Evolutionary conservation across 2,329 filamentous ascomycete species (phyloP).

Genomic region (Calonectria pseudoreteaudii): DNA sequence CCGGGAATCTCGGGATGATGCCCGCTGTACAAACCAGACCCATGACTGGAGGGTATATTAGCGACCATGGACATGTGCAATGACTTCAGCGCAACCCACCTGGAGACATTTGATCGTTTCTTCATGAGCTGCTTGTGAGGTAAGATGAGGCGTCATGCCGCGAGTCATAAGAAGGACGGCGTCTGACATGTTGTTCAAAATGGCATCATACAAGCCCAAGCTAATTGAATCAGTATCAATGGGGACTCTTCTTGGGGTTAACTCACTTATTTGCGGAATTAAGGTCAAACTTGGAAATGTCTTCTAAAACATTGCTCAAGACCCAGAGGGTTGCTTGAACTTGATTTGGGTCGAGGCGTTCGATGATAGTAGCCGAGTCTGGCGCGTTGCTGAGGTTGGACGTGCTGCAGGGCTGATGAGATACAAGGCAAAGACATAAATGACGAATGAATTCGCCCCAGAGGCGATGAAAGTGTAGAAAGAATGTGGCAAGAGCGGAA

Average conservation of each 20-base stretch:
- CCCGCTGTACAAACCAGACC: conserved; percentile 78
- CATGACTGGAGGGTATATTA: conserved; percentile 66
- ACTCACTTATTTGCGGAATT: conserved; percentile 68
- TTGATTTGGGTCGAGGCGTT: conserved; percentile 58
- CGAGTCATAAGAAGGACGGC: conserved; percentile 54
- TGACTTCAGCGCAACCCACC: conserved; percentile 55
- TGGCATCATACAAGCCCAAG: conserved; percentile 52
- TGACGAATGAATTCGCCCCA: conserved; percentile 77
- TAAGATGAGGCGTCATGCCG: conserved; percentile 48
- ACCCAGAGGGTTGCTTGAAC: conserved; percentile 75
- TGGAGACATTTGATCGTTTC: conserved; percentile 73
- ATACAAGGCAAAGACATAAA: conserved; percentile 66
- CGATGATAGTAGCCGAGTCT: conserved; percentile 59
- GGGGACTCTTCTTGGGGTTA: conserved; percentile 31
- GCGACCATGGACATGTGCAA: background rate
- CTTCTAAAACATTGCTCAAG: conserved; percentile 52
- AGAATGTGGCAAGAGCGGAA: conserved; percentile 81
- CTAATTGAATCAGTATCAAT: conserved; percentile 37
- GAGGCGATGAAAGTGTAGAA: conserved; percentile 74
- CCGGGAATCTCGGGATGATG: conserved; percentile 67
- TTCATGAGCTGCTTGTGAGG: conserved; percentile 54
- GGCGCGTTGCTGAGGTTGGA: conserved; percentile 44
- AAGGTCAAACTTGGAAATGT: conserved; percentile 69
- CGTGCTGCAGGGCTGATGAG: conserved; percentile 38
- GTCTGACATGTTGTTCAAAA: conserved; percentile 56